Evolutionary conservation across 441 rosid species (phyloP), one percentile per base, ranked within the genome.

Genomic region (Mallotus japonicus): DNA sequence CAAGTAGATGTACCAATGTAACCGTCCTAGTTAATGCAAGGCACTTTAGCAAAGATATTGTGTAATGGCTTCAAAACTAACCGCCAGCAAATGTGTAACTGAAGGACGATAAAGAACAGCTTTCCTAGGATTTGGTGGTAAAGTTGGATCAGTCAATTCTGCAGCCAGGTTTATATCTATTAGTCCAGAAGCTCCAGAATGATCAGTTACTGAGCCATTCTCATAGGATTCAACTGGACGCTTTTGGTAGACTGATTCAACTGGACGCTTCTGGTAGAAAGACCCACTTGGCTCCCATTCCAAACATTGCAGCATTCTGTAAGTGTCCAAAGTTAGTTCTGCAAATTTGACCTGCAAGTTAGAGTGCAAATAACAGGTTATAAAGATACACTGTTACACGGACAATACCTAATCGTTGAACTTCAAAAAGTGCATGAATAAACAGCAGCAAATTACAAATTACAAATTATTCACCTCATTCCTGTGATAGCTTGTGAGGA

Each of bases 211-310:
- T 68, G 77, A 79, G 78, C 98, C 98, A 83, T 92, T 93, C 80
- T 86, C 91, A 74, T 87, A 88, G 8, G 84, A 69, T 65, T 89
- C 88, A 74, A 76, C 85, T 22, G 85, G 83, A 8, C 65, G 81
- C 71, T 87, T 95, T 68, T 76, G 84, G 81, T 79, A 84, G 78
- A 82, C 24, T 10, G 83, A 73, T 72, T 88, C 86, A 72, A 76
- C 84, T 22, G 87, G 83, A 8, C 62, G 84, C 77, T 91, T 95
- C 40, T 83, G 87, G 81, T 81, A 87, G 79, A 87, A 85, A 70
- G 93, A 86, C 73, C 92, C 99, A 74, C 91, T 86, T 2, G 95
- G 95, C 70, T 95, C 97, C 98, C 98, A 92, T 79, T 92, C 99
- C 82, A 95, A 80, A 82, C 92, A 91, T 67, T 95, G 99, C 87